Evolutionary conservation across 2,329 filamentous ascomycete species (phyloP), one percentile per base, ranked within the genome.

Genomic region (Colletotrichum camelliae): DNA sequence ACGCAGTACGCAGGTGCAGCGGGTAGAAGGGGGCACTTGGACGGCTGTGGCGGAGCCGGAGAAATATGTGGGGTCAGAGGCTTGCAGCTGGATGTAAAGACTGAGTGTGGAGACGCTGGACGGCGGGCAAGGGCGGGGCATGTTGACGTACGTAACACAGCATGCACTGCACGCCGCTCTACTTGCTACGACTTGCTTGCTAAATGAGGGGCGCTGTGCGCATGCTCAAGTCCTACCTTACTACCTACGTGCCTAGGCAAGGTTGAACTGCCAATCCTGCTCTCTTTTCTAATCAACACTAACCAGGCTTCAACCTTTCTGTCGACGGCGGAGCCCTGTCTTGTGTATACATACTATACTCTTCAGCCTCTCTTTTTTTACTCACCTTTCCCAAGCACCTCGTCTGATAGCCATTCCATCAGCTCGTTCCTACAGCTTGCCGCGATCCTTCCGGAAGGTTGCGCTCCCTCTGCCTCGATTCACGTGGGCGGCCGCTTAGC

Each of bases 1-100:
- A 27, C 24, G 4, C 4, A 5, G 24, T 27, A 27, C 24, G 24
- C 24, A 27, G 24, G 24, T 27, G 43, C 10, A 48, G 43, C 43
- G n/a, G 43, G 10, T 52, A 52, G 43, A 52, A 52, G 43, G 43
- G n/a, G 9, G 43, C n/a, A 52, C n/a, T n/a, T 52, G 43, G 43
- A 62, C 58, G 31, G 43, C 39, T 75, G 73, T 75, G 73, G 73
- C 73, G 73, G 70, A 75, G 73, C 70, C 57, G 70, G 64, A 9
- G 16, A 35, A 39, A 37, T 73, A 39, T 43, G 70, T 67, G 64
- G 69, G 29, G 27, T 27, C 55, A 31, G n/a, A 43, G 52, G 52
- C 67, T 66, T 37, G 21, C 35, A 21, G 1, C 27, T 58, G 24
- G 55, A 4, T 52, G 43, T 52, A 21, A 8, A 8, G 6, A 33